phyloP scores from a whole-genome alignment of 352 stramenopile species.

The Ophiocytium majus region DNA sequence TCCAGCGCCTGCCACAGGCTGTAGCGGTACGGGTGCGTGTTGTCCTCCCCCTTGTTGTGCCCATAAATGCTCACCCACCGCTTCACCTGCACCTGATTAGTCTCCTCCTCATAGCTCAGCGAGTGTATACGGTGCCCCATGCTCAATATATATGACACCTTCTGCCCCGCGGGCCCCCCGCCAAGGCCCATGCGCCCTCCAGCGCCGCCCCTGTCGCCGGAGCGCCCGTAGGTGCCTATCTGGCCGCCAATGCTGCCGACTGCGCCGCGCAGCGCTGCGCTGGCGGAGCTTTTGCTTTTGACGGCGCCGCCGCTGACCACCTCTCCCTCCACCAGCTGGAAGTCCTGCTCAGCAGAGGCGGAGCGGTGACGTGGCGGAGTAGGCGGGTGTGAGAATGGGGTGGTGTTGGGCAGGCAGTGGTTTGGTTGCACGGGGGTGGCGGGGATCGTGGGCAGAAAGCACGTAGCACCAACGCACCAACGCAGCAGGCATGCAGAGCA shows the following conservation, averaged over 20 bases:
- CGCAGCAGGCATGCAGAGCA: no score
- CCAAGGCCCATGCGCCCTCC: not conserved
- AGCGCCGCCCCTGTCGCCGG: constrained; percentile 23
- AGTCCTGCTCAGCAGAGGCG: constrained; percentile 28
- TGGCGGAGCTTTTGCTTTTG: constrained; percentile 11
- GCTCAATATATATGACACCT: constrained; percentile 63
- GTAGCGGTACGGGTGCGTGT: constrained; percentile 42
- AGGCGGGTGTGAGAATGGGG: no score
- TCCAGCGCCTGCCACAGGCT: constrained; percentile 31
- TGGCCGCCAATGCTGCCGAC: constrained; percentile 11
- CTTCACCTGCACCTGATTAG: constrained; percentile 51
- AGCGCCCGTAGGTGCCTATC: constrained; percentile 1
- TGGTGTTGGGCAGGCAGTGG: no score
- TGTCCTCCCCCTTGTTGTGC: constrained; percentile 23
- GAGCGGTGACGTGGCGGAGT: no score
- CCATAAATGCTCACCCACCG: constrained; percentile 37
- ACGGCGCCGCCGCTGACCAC: constrained; percentile 23
- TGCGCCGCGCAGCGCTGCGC: constrained; percentile 11
- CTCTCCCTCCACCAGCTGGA: constrained; percentile 52
- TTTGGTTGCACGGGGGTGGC: no score
- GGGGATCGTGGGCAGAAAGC: no score
- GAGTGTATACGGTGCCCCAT: constrained; percentile 70
- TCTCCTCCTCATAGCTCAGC: constrained; percentile 47
- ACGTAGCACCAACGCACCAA: no score
- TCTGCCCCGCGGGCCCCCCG: constrained; percentile 12